Base-by-base conservation (phyloP, 192 early-diverging fungal genomes). In the Dispira simplex region DNA sequence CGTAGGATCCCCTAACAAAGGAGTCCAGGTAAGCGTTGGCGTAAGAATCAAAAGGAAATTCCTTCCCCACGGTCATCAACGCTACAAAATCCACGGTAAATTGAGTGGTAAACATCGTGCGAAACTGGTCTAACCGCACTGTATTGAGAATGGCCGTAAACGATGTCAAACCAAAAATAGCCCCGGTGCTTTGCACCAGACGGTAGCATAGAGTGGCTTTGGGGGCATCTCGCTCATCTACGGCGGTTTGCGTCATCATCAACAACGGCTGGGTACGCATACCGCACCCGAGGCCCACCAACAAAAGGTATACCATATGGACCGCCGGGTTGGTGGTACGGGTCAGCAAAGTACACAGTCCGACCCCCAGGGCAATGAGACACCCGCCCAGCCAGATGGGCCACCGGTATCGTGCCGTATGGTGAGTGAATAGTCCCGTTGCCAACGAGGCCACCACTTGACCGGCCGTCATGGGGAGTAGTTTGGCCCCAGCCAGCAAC, bases 391-490 rank as follows among this genome's bases (percentile, higher is more conserved):
- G 10, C 12, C 76, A 68, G 11, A 83, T 71, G 55, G 79, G 75
- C 8, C 57, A 63, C 10, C 75, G 72, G 69, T 75, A 75, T 11
- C 72, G 64, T 16, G 82, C 83, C 16, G 71, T 67, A 47, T 78
- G 80, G 48, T 74, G 71, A 56, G 85, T 66, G 67, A 77, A 70
- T 55, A 78, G 69, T 39, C 81, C 80, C 0, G 79, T 74, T 0
- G 71, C 74, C 3, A 82, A 71, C 11, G 83, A 80, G 4, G 78
- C 76, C 13, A 77, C 52, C 47, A 81, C 77, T 0, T 84, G 70
- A 45, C 75, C 72, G 51, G 72, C 63, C 66, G 85, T 77, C 45
- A 80, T 84, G 1, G 84, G 86, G 16, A 88, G 66, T 8, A 85
- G 73, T 63, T 81, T 78, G 14, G 86, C 66, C 28, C 86, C 86